These are phyloP conservation scores for Naganishia onofrii DNA, from an alignment of 768 basidiomycete species.

Conservation along the genomic window DNA sequence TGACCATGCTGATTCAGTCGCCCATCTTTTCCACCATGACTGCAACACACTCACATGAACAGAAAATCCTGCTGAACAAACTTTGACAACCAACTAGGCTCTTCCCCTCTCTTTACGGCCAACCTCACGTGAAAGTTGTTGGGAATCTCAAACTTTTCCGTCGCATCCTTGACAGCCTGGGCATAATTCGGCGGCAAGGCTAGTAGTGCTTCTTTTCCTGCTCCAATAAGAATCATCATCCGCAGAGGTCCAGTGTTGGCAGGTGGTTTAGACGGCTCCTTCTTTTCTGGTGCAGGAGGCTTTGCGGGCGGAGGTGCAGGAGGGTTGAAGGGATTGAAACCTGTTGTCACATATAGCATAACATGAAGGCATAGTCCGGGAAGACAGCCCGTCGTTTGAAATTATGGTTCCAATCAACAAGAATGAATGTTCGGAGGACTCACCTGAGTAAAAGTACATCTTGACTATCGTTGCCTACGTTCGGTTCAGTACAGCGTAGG, in stretches of 20 bases:
- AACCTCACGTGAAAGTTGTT: conserved; percentile 41
- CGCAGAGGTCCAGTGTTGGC: conserved; percentile 38
- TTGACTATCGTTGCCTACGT: not conserved
- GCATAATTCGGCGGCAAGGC: conserved; percentile 44
- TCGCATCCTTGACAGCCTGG: conserved; percentile 42
- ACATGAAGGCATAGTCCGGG: not conserved
- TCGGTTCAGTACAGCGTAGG: no score
- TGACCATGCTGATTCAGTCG: not conserved
- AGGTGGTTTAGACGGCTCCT: conserved; percentile 22
- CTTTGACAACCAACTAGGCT: conserved; percentile 36
- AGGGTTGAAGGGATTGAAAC: conserved; percentile 33
- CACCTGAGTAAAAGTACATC: conserved; percentile 22
- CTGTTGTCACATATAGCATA: not conserved
- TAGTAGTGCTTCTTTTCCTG: conserved; percentile 46
- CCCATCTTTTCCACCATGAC: not conserved
- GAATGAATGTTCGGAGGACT: not conserved
- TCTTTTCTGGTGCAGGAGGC: conserved; percentile 11
- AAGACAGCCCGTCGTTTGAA: not conserved
- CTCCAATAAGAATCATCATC: conserved; percentile 48
- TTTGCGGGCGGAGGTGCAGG: conserved; percentile 18
- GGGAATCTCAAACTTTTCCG: conserved; percentile 46
- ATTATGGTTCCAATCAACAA: no score
- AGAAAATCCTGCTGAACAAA: conserved; percentile 43
- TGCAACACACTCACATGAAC: conserved; percentile 42
- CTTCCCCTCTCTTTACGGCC: conserved; percentile 41